These are phyloP conservation scores for Sphaerulina vaccinii DNA, from an alignment of 2,329 filamentous ascomycete genomes.

Conservation along the genomic window DNA sequence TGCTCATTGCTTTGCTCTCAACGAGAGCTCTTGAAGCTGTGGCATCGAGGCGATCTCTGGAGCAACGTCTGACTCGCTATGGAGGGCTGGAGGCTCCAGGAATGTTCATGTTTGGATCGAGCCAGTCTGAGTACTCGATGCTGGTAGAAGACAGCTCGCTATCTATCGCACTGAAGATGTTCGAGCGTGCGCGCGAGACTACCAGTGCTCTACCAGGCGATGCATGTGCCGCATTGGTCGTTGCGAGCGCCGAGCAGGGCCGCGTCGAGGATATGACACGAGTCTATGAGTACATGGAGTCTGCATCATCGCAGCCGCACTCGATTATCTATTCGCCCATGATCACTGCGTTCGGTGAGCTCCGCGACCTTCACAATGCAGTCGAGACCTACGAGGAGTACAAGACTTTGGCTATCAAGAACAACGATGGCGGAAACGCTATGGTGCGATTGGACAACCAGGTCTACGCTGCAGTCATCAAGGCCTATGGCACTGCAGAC, in stretches of 20 bases:
- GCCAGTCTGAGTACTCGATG: slow-evolving; percentile 82
- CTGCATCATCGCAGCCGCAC: slow-evolving; percentile 68
- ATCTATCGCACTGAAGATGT: slow-evolving; percentile 79
- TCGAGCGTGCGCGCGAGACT: slow-evolving; percentile 69
- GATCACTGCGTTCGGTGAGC: slow-evolving; percentile 87
- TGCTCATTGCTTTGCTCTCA: slow-evolving; percentile 78
- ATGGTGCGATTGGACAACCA: slow-evolving; percentile 73
- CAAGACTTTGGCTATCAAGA: slow-evolving; percentile 78
- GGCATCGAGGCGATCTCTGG: slow-evolving; percentile 68
- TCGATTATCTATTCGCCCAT: slow-evolving; percentile 85
- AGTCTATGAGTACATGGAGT: slow-evolving; percentile 89
- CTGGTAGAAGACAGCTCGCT: slow-evolving; percentile 84
- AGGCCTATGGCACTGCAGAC: slow-evolving; percentile 79
- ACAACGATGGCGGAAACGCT: slow-evolving; percentile 70
- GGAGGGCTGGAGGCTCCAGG: slow-evolving; percentile 80
- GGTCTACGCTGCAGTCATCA: slow-evolving; percentile 88
- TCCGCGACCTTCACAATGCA: slow-evolving; percentile 79
- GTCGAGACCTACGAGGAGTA: slow-evolving; percentile 97
- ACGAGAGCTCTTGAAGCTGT: slow-evolving; percentile 76
- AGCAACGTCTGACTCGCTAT: slow-evolving; percentile 79
- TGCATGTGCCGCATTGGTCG: slow-evolving; percentile 81
- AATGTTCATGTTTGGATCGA: slow-evolving; percentile 84
- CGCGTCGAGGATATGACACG: slow-evolving; percentile 85
- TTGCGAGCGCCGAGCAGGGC: slow-evolving; percentile 79
- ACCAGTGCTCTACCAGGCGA: slow-evolving; percentile 68